A percentile compares a stretch with the other conserved stretches of the same genome.
These are phyloP conservation scores for Cryptosporidium meleagridis DNA, from an alignment of 169 alveolate species.

Conservation along the genomic window DNA sequence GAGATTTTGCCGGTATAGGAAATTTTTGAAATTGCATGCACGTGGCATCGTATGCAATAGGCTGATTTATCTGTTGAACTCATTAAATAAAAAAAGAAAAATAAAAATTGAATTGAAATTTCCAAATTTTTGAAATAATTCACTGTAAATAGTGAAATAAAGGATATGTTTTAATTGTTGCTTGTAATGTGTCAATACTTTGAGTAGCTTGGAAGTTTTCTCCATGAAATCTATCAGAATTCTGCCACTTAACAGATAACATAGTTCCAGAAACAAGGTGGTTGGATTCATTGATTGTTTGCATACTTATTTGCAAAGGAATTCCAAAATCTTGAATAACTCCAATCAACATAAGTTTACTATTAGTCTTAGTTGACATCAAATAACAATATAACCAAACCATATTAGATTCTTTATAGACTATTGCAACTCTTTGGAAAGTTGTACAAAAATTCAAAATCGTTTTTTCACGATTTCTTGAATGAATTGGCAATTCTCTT, in stretches of 20 bases:
- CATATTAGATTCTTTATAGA: slow-evolving; percentile 44
- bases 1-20: background rate
- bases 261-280: slow-evolving; percentile 47
- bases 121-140: background rate
- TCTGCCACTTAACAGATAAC: slow-evolving; percentile 44
- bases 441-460: slow-evolving; percentile 43
- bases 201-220: background rate
- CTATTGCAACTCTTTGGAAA: slow-evolving; percentile 55
- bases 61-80: background rate
- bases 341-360: slow-evolving; percentile 61
- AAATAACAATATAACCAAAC: slow-evolving; percentile 66
- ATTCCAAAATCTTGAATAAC: slow-evolving; percentile 65
- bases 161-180: slow-evolving; percentile 53
- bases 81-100: too few relatives aligned
- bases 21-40: background rate
- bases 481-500: slow-evolving; percentile 64
- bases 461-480: slow-evolving; percentile 60
- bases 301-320: slow-evolving; percentile 58
- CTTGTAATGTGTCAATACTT: background rate
- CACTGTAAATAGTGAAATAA: slow-evolving; percentile 41
- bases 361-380: slow-evolving; percentile 1
- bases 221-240: background rate
- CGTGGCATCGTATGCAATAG: background rate
- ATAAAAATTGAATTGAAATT: too few relatives aligned
- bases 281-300: slow-evolving; percentile 14